Percentiles rank a stretch among this genome's conserved stretches.
Conservation (phyloP, 2,329 filamentous ascomycete genomes). For the Diaporthe helianthi region DNA sequence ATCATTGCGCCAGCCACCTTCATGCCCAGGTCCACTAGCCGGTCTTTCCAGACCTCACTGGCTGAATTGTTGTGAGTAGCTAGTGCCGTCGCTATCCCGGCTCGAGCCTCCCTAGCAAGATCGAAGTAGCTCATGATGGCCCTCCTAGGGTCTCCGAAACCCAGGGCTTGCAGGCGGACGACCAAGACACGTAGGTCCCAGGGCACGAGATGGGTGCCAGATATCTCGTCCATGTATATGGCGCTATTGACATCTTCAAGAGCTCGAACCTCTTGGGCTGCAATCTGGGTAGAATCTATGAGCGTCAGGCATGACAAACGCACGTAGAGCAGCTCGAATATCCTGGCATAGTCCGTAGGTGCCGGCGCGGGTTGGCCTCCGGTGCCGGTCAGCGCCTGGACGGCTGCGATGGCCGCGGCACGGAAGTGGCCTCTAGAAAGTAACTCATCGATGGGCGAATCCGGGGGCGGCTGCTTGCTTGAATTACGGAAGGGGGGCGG, state of each 20-base stretch:
- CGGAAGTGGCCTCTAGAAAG: conserved; percentile 80
- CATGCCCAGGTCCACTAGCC: conserved; percentile 78
- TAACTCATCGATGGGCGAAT: conserved; percentile 72
- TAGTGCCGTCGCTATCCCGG: conserved; percentile 58
- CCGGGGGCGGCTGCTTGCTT: conserved; percentile 65
- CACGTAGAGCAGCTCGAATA: conserved; percentile 81
- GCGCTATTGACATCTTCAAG: conserved; percentile 67
- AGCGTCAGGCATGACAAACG: conserved; percentile 84
- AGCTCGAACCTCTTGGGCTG: conserved; percentile 70
- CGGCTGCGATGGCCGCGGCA: conserved; percentile 74
- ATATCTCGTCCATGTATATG: conserved; percentile 63
- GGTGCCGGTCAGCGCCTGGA: conserved; percentile 64
- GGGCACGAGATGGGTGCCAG: conserved; percentile 73
- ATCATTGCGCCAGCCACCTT: conserved; percentile 71
- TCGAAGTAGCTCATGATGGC: conserved; percentile 93
- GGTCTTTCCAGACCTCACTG: conserved; percentile 70
- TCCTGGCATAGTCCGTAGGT: conserved; percentile 65
- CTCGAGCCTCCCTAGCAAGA: conserved; percentile 78
- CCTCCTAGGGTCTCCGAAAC: conserved; percentile 82
- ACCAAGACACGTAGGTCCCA: conserved; percentile 87
- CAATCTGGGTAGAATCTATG: conserved; percentile 74
- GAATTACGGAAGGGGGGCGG: conserved; percentile 74
- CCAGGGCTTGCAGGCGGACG: conserved; percentile 83
- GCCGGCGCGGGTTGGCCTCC: conserved; percentile 47
- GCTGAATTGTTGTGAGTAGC: conserved; percentile 58